Base-by-base conservation (phyloP, 495 filamentous ascomycete genomes). In the Penicillium fimorum region DNA sequence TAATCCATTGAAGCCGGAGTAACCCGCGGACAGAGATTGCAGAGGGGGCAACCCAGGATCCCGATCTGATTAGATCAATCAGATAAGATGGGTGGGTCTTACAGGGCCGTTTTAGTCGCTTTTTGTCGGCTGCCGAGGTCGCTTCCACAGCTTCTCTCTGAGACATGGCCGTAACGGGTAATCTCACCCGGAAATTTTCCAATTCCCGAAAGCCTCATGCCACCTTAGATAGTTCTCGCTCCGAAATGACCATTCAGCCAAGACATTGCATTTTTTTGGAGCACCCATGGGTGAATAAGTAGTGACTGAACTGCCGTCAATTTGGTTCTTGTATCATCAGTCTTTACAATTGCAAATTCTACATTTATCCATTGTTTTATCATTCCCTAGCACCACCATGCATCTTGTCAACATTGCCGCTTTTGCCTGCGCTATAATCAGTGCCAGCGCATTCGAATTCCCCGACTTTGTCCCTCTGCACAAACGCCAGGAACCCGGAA, bases 401-500 rank as follows among this genome's bases (percentile, higher is more conserved):
- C 57, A n/a, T 59, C 43, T 44, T 24, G 40, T 22, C 18, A 42
- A 12, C 18, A 9, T 42, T 22, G 17, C 40, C 10, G 40, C 40
- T 42, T 22, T 42, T 42, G 40, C 40, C 40, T 42, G 40, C 40
- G 18, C 40, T 22, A 18, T 42, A 22, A 18, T 42, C 40, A 11
- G 40, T 42, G 40, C 18, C 40, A 22, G 40, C 40, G 40, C 40
- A 42, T 42, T 42, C 5, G 9, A 42, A 5, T 42, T 42, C 40
- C 40, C 40, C 2, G 40, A 42, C 17, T 42, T 42, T 11, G 40
- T 42, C 11, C 40, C 40, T 42, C 40, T 42, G 40, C 40, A 42
- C 9, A 35, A 20, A 17, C 58, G 58, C 17, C 53, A 48, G 17
- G 54, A 50, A 12, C 75, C 75, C 2, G 79, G 78, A 13, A 71